Evolutionary conservation across 768 basidiomycete species (phyloP), one percentile per base, ranked within the genome.

Genomic region (Mycena vitilis): DNA sequence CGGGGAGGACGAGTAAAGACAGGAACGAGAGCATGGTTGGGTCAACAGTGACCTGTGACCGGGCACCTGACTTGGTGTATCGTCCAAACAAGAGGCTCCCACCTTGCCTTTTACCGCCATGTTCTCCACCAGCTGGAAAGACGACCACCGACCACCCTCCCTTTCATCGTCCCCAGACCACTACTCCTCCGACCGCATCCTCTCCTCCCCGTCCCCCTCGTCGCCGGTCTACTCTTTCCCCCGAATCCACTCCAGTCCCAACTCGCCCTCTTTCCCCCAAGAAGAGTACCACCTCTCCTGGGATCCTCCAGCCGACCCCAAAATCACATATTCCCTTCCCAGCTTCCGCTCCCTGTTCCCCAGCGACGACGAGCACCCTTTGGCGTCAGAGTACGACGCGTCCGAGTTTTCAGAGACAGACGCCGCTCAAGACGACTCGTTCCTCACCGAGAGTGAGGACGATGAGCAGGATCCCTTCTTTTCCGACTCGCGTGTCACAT

Each of bases 401-500:
- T 81, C 80, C 23, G 80, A 80, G 49, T 73, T 62, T 25, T 78
- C 77, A 30, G 79, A 80, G 60, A 74, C 77, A 10, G 78, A 79
- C 56, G 69, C 73, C 36, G 67, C 75, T 22, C 72, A 73, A 63
- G 73, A 76, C 63, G 73, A 74, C 48, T 63, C 75, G 9, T 73
- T 76, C 34, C 77, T 78, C 65, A 77, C 78, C 11, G 82, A 83
- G 52, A 80, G 77, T 57, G 82, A 80, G 44, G 77, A 78, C 37
- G 80, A 79, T 22, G 76, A 81, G 13, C 76, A 74, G 15, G 75
- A 71, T 8, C 55, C 55, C 54, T 71, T 68, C 59, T 68, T 61
- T 34, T 69, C 59, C 40, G 76, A 75, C 55, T 67, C 78, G 52
- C 86, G 84, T 57, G 80, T 83, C 65, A 88, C 87, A 3, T 88